A percentile compares a stretch with the other conserved stretches of the same genome.
Evolutionary conservation across 257 asterid genomes (phyloP).

Genomic region (Capsicum chinense): DNA sequence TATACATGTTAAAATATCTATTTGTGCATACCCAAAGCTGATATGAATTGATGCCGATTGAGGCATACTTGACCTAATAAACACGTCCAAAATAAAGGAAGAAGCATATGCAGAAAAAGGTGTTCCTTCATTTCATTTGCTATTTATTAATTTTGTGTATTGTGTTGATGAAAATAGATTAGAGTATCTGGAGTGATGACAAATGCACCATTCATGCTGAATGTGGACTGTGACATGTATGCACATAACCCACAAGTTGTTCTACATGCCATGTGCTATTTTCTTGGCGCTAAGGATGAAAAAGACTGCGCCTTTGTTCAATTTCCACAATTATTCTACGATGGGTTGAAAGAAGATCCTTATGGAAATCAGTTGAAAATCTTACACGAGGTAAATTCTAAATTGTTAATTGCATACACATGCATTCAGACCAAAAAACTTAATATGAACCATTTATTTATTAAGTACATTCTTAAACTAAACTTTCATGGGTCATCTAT

Average conservation of each 20-base stretch:
- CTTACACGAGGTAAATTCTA: constrained; percentile 27
- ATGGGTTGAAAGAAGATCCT: constrained; percentile 46
- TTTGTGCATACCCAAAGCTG: no score
- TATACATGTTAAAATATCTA: no score
- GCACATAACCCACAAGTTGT: constrained; percentile 44
- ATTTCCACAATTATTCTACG: constrained; percentile 45
- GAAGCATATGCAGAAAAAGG: no score
- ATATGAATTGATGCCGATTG: no score
- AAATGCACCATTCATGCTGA: constrained; percentile 50
- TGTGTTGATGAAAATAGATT: constrained; percentile 30
- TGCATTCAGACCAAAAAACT: neutral
- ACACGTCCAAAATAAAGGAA: no score
- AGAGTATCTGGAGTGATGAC: constrained; percentile 52
- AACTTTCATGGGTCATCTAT: neutral
- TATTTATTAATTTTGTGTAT: neutral
- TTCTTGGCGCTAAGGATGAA: constrained; percentile 41
- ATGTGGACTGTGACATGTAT: constrained; percentile 52
- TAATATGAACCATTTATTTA: neutral
- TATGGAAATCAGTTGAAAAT: constrained; percentile 43
- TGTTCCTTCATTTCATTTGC: neutral
- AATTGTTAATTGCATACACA: neutral
- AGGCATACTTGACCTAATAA: no score
- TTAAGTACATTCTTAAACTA: neutral
- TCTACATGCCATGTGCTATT: constrained; percentile 47
- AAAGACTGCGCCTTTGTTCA: constrained; percentile 42